These are phyloP conservation scores for Stachybotrys elegans DNA, from an alignment of 2,329 filamentous ascomycete species.

Conservation along the genomic window DNA sequence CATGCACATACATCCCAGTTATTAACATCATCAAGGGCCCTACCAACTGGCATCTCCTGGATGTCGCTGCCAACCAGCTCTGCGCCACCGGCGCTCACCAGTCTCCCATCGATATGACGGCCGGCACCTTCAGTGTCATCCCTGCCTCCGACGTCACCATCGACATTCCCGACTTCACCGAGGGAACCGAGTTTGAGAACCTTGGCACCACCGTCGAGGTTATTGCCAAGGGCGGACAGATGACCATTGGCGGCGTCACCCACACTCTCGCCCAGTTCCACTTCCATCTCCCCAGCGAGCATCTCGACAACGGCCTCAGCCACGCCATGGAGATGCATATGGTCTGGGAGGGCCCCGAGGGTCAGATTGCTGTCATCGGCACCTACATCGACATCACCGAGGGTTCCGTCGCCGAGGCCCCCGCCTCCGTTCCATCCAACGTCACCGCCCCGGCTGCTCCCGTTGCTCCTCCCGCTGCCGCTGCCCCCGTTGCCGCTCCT, in stretches of 20 bases:
- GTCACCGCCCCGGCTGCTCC: not conserved
- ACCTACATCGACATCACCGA: slow-evolving; percentile 18
- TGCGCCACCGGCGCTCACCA: slow-evolving; percentile 46
- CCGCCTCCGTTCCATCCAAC: not conserved
- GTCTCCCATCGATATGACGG: slow-evolving; percentile 50
- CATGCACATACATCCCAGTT: no score
- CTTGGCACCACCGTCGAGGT: slow-evolving; percentile 48
- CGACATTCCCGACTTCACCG: slow-evolving; percentile 28
- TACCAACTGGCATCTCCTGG: slow-evolving; percentile 45
- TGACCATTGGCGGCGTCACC: slow-evolving; percentile 30
- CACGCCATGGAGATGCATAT: slow-evolving; percentile 25
- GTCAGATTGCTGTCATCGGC: slow-evolving; percentile 22
- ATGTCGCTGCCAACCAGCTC: slow-evolving; percentile 31
- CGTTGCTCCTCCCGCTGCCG: not conserved
- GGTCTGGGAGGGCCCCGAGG: slow-evolving; percentile 16
- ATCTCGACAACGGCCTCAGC: slow-evolving; percentile 38
- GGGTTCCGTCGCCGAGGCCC: not conserved
- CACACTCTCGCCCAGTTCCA: slow-evolving; percentile 51
- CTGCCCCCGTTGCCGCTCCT: not conserved
- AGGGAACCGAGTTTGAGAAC: slow-evolving; percentile 42
- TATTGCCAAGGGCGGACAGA: slow-evolving; percentile 38
- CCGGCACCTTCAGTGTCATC: slow-evolving; percentile 18
- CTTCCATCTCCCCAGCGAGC: slow-evolving; percentile 57
- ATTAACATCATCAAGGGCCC: slow-evolving; percentile 32
- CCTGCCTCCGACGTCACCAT: slow-evolving; percentile 25